These are phyloP conservation scores for Pseudoperonospora humuli DNA, from an alignment of 352 stramenopile genomes.

Conservation along the genomic window DNA sequence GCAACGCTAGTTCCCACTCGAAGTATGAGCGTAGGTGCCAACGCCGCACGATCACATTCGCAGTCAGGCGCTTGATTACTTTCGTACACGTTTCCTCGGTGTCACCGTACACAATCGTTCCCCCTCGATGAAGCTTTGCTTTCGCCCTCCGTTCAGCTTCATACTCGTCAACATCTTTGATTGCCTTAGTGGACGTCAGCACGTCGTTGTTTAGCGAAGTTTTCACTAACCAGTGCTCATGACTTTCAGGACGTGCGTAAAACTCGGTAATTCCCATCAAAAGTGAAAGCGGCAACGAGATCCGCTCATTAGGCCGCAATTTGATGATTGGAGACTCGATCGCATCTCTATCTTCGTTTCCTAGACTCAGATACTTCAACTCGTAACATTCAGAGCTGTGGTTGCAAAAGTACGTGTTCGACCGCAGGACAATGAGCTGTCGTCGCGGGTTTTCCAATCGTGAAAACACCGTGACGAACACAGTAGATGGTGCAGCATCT, in stretches of 20 bases:
- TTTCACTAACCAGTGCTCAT: slow-evolving; percentile 74
- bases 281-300: slow-evolving; percentile 52
- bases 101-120: slow-evolving; percentile 67
- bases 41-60: slow-evolving; percentile 66
- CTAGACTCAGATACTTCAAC: slow-evolving; percentile 64
- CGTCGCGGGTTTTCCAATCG: slow-evolving; percentile 58
- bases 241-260: slow-evolving; percentile 54
- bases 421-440: slow-evolving; percentile 66
- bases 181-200: slow-evolving; percentile 43
- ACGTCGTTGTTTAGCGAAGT: slow-evolving; percentile 72
- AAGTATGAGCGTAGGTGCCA: slow-evolving; percentile 72
- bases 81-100: slow-evolving; percentile 70
- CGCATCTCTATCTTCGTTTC: slow-evolving; percentile 33
- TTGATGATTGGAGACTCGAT: slow-evolving; percentile 55
- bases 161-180: slow-evolving; percentile 52
- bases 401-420: slow-evolving; percentile 78
- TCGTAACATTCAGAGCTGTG: slow-evolving; percentile 66
- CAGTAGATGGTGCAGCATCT: slow-evolving; percentile 24
- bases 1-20: slow-evolving; percentile 70
- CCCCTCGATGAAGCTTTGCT: slow-evolving; percentile 46
- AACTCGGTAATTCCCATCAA: slow-evolving; percentile 82
- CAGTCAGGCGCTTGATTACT: slow-evolving; percentile 59
- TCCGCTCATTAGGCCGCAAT: slow-evolving; percentile 52
- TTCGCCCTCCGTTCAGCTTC: slow-evolving; percentile 38
- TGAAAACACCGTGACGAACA: slow-evolving; percentile 64